Evolutionary conservation across 805 yeast species (phyloP).

Genomic region (Debaryomyces castellii): DNA sequence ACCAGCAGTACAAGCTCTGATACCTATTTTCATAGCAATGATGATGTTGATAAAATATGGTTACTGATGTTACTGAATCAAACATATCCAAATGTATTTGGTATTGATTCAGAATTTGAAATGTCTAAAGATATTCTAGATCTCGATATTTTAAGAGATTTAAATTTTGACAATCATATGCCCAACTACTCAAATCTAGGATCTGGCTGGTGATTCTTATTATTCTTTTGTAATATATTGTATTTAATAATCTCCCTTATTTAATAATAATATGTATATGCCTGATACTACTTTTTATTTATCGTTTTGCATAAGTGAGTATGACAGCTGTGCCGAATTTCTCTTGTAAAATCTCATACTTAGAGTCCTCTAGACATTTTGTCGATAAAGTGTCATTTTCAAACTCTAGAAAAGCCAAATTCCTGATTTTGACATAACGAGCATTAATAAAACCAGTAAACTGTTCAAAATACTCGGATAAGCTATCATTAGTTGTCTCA

Average conservation of each 20-base stretch:
- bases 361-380: slow-evolving; percentile 17
- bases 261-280: background rate
- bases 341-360: slow-evolving; percentile 4
- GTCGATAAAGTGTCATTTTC: slow-evolving; percentile 53
- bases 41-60: background rate
- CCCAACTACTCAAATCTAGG: background rate
- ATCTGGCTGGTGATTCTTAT: background rate
- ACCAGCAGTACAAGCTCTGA: background rate
- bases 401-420: slow-evolving; percentile 82
- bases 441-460: slow-evolving; percentile 64
- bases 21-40: background rate
- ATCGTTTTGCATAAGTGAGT: slow-evolving; percentile 37
- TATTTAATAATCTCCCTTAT: background rate
- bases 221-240: background rate
- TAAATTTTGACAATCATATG: background rate
- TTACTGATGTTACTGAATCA: background rate
- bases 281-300: no score
- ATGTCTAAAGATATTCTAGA: background rate
- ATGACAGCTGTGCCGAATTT: slow-evolving; percentile 18
- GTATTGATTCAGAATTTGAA: background rate
- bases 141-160: background rate
- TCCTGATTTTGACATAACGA: slow-evolving; percentile 63
- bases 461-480: slow-evolving; percentile 47
- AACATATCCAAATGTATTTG: background rate
- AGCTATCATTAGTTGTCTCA: slow-evolving; percentile 26